Evolutionary conservation across 257 asterid genomes (phyloP).

Genomic region (Solanum chilense): DNA sequence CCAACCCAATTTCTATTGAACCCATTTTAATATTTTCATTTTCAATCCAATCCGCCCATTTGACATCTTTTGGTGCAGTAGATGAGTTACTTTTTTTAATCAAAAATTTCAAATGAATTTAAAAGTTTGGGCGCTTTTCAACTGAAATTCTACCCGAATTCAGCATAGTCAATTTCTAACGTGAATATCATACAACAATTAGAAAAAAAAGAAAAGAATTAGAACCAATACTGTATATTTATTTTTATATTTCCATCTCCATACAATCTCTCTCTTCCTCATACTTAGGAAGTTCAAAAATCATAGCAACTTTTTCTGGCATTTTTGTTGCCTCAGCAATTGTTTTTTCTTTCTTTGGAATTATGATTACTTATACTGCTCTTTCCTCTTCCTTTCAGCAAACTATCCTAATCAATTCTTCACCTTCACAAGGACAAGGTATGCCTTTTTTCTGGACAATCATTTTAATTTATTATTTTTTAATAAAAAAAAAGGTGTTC

Average conservation of each 20-base stretch:
- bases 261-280: background rate
- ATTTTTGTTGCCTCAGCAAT: background rate
- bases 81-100: background rate
- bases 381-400: conserved; percentile 22
- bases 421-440: conserved; percentile 24
- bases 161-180: background rate
- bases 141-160: no score
- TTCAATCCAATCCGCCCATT: no score
- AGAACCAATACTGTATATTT: no score
- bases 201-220: no score
- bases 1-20: no score
- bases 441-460: background rate
- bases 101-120: no score
- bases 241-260: background rate
- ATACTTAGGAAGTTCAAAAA: background rate
- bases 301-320: background rate
- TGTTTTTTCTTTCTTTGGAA: conserved; percentile 11
- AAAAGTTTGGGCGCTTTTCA: no score
- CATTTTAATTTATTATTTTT: background rate
- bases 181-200: fast-evolving
- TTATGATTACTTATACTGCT: conserved; percentile 5
- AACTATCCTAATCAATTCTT: conserved; percentile 19
- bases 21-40: no score
- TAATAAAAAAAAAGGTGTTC: fast-evolving
- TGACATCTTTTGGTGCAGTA: no score